Evolutionary conservation across 805 yeast genomes (phyloP).

Genomic region (Cyberlindnera misumaiensis): DNA sequence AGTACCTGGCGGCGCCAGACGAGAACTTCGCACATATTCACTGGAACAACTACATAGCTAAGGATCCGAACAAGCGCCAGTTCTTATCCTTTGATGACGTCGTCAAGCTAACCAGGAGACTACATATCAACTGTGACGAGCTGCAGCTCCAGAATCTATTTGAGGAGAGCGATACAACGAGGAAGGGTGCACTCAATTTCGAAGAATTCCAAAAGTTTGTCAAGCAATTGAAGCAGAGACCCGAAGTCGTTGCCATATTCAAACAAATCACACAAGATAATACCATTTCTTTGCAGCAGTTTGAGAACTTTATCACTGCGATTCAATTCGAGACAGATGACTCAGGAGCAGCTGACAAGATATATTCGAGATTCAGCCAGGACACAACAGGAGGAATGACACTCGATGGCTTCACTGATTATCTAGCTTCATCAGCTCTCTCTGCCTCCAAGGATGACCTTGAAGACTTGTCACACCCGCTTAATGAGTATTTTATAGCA

Average conservation of each 20-base stretch:
- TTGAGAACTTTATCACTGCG: conserved; percentile 37
- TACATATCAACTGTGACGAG: conserved; percentile 69
- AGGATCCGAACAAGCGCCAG: conserved; percentile 29
- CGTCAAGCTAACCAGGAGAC: conserved; percentile 51
- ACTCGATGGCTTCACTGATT: conserved; percentile 20
- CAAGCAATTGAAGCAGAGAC: conserved; percentile 52
- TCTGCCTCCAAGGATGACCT: conserved; percentile 17
- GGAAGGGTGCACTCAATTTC: conserved; percentile 52
- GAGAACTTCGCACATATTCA: conserved; percentile 57
- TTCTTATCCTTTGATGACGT: conserved; percentile 60
- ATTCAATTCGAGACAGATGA: conserved; percentile 32
- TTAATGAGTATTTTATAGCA: conserved; percentile 82
- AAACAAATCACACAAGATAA: conserved; percentile 22
- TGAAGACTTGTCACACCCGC: conserved; percentile 49
- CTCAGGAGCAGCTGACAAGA: conserved; percentile 23
- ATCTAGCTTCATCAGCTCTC: conserved; percentile 23
- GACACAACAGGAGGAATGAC: conserved; percentile 4
- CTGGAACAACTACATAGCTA: conserved; percentile 47
- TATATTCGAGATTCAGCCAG: conserved; percentile 33
- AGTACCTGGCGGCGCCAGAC: conserved; percentile 56
- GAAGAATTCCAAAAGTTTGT: conserved; percentile 74
- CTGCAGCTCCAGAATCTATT: conserved; percentile 45
- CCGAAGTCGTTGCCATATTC: conserved; percentile 55
- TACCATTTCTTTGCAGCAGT: conserved; percentile 25
- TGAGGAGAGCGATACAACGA: conserved; percentile 41